Base-by-base conservation (phyloP, 345 rosid species). In the Iberis pinnata region DNA sequence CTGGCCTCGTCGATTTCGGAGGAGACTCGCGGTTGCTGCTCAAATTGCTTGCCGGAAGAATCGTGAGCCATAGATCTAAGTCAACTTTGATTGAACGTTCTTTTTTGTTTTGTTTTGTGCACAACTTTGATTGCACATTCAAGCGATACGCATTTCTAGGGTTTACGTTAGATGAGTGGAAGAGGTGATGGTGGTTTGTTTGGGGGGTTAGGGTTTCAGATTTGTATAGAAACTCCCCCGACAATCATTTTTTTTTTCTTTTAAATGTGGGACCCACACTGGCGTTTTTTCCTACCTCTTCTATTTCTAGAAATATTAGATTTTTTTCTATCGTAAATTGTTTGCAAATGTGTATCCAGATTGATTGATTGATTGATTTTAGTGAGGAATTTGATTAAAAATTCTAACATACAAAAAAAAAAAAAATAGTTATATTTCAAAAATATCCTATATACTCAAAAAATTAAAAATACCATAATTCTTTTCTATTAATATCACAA, bases 121-220 rank as follows among this genome's bases (percentile, higher is more conserved):
- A 46, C 60, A 2, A 9, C 9, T 29, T 9, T 29, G 33, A 29
- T 29, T 65, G 51, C 66, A 67, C 67, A 67, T 60, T 67, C 71
- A 60, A 49, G 58, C 40, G 67, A 47, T 33, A 18, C 46, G 43
- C 45, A 53, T 60, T 25, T 58, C 60, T 66, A 66, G 71, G 71
- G 71, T 66, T 66, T 66, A 58, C 27, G 40, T 14, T 50, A 11
- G 49, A 15, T 25, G 43, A 18, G 40, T 58, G 59, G 53, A 38
- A 17, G 71, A 67, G 67, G 20, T 67, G 66, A 29, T 29, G 33
- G 33, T 29, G 33, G 71, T 67, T 67, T 67, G 71, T 48, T 25
- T 67, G 3, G 61, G 71, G 61, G 71, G 71, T 67, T 67, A 67
- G 71, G 71, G 71, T 67, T 67, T 48, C 55, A 40, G 37, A 36